Evolutionary conservation across 352 stramenopile genomes (phyloP).

Genomic region (Phytophthora foliorum): DNA sequence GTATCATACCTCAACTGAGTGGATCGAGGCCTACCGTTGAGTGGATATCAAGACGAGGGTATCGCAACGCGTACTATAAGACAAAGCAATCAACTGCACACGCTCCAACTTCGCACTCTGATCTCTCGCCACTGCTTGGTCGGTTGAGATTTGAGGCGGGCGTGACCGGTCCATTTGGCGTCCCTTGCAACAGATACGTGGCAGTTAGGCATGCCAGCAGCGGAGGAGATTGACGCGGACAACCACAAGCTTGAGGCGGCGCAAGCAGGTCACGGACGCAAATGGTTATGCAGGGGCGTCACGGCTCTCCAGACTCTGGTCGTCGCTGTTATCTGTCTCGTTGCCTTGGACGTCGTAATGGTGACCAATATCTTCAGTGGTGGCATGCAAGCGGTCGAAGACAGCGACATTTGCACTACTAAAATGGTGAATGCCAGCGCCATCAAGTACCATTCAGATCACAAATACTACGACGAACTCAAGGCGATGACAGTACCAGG

Average conservation of each 20-base stretch:
- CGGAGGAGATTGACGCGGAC: neutral
- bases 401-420: conserved; percentile 4
- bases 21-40: too few species aligned
- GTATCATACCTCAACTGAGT: too few species aligned
- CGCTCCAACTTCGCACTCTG: too few species aligned
- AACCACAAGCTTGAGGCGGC: neutral
- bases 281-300: conserved; percentile 3
- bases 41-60: too few species aligned
- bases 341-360: conserved; percentile 16
- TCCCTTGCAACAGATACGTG: conserved; percentile 1
- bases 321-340: conserved; percentile 5
- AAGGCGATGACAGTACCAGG: conserved; percentile 2
- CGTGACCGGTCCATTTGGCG: neutral
- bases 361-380: conserved; percentile 11
- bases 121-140: neutral
- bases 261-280: neutral
- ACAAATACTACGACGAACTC: conserved; percentile 16
- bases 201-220: neutral
- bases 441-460: conserved; percentile 9
- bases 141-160: neutral
- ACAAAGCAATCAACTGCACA: too few species aligned
- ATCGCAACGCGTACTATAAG: too few species aligned
- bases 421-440: neutral
- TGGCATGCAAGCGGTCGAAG: neutral
- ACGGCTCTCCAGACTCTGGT: conserved; percentile 1